A percentile compares a stretch with the other conserved stretches of the same genome.
phyloP scores from a whole-genome alignment of 2,329 filamentous ascomycete species.

The Sclerotinia nivalis region DNA sequence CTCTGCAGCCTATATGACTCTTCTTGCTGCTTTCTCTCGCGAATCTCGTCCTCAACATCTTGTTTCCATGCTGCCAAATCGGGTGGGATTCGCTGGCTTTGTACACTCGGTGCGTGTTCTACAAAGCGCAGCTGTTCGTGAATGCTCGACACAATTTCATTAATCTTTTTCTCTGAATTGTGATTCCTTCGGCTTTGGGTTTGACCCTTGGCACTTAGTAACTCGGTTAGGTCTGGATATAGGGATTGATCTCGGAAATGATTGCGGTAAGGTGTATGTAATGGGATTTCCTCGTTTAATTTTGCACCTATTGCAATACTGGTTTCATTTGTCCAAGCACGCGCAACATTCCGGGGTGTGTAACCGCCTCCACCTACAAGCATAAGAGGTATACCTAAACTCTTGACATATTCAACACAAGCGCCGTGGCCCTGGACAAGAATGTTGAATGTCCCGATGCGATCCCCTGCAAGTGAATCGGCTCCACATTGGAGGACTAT shows the following conservation, averaged over 20 bases:
- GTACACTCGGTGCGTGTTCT: constrained; percentile 80
- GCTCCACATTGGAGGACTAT: constrained; percentile 96
- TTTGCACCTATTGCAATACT: constrained; percentile 78
- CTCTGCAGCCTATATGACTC: constrained; percentile 53
- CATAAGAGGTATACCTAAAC: constrained; percentile 75
- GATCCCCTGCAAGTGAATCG: constrained; percentile 89
- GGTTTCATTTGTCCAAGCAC: constrained; percentile 96
- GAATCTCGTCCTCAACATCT: constrained; percentile 66
- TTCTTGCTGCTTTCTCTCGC: constrained; percentile 62
- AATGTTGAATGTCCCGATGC: constrained; percentile 93
- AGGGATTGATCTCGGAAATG: constrained; percentile 87
- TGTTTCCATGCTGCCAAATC: constrained; percentile 69
- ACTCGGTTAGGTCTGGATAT: constrained; percentile 80
- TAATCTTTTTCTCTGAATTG: constrained; percentile 74
- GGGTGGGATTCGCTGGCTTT: constrained; percentile 77
- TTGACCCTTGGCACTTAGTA: constrained; percentile 54
- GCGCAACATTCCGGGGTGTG: constrained; percentile 92
- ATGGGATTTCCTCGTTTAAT: constrained; percentile 72
- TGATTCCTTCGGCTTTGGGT: constrained; percentile 62
- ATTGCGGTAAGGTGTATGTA: constrained; percentile 79
- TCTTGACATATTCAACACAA: constrained; percentile 88
- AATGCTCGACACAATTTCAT: constrained; percentile 74
- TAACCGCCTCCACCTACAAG: constrained; percentile 95
- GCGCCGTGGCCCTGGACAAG: constrained; percentile 92
- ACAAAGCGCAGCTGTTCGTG: constrained; percentile 86